phyloP scores from a whole-genome alignment of 495 filamentous ascomycete genomes.

The Aspergillus avenaceus region DNA sequence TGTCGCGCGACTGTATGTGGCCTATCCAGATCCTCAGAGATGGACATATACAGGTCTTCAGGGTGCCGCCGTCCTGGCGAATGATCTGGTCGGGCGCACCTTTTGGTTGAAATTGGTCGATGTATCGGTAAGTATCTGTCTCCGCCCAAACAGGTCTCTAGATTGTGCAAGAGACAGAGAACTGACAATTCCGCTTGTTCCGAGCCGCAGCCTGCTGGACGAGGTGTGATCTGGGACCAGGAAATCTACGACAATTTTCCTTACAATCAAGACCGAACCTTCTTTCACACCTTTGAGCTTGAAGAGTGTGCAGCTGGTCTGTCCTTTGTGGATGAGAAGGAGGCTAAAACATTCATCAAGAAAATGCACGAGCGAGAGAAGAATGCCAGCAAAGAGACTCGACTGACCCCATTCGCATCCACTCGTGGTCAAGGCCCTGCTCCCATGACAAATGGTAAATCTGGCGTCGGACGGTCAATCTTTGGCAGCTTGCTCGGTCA shows the following conservation, averaged over 20 bases:
- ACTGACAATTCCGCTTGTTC: constrained; percentile 17
- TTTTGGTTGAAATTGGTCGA: constrained; percentile 98
- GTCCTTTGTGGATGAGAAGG: constrained; percentile 93
- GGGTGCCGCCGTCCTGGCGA: constrained; percentile 87
- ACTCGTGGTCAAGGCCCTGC: constrained; percentile 43
- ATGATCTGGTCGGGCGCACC: constrained; percentile 90
- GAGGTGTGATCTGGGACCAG: constrained; percentile 97
- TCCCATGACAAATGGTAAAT: constrained; percentile 45
- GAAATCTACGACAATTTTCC: constrained; percentile 92
- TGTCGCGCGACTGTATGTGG: constrained; percentile 90
- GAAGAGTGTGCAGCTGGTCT: constrained; percentile 86
- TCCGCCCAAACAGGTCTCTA: background rate
- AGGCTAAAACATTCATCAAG: constrained; percentile 89
- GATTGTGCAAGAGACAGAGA: background rate
- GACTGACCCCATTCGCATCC: constrained; percentile 70
- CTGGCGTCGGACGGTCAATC: constrained; percentile 43
- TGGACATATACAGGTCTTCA: constrained; percentile 95
- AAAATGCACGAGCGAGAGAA: constrained; percentile 94
- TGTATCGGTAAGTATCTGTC: constrained; percentile 68
- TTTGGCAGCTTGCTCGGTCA: constrained; percentile 72
- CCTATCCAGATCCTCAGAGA: constrained; percentile 78
- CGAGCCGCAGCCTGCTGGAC: constrained; percentile 58
- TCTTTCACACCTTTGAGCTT: constrained; percentile 95
- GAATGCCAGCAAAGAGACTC: constrained; percentile 82
- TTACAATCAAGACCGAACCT: constrained; percentile 93